These are phyloP conservation scores for Botryobasidium botryosum DNA, from an alignment of 768 basidiomycete species.

Conservation along the genomic window DNA sequence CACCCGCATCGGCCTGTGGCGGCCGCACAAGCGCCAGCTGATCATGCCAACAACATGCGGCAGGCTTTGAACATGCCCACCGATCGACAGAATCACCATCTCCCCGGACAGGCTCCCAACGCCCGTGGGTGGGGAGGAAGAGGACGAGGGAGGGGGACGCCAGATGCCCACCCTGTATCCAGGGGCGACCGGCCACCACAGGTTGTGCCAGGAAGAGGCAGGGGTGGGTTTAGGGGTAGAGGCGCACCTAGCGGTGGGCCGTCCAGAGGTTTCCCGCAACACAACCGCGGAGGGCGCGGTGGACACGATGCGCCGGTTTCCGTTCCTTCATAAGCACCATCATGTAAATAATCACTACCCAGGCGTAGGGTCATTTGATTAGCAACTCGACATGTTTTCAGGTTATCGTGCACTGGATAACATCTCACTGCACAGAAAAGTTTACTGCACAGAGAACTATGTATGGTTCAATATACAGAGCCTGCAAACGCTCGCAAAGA, in stretches of 20 bases:
- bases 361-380: no score
- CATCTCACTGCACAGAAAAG: no score
- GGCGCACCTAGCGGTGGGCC: not conserved
- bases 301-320: no score
- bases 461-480: no score
- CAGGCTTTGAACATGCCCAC: not conserved
- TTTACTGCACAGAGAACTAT: no score
- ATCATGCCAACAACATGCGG: not conserved
- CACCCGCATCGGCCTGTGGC: not conserved
- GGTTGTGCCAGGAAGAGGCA: not conserved
- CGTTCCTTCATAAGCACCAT: no score
- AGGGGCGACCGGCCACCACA: not conserved
- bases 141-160: not conserved
- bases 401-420: no score
- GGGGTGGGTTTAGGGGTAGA: slow-evolving; percentile 1
- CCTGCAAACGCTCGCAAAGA: no score
- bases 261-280: no score
- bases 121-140: not conserved
- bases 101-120: not conserved
- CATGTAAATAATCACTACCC: no score
- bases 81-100: not conserved
- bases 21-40: not conserved
- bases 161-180: not conserved
- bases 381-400: no score
- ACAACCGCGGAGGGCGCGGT: no score